Percentiles rank a stretch among this genome's conserved stretches.
Evolutionary conservation across 2,329 filamentous ascomycete species (phyloP).

Genomic region (Clarireedia homoeocarpa): DNA sequence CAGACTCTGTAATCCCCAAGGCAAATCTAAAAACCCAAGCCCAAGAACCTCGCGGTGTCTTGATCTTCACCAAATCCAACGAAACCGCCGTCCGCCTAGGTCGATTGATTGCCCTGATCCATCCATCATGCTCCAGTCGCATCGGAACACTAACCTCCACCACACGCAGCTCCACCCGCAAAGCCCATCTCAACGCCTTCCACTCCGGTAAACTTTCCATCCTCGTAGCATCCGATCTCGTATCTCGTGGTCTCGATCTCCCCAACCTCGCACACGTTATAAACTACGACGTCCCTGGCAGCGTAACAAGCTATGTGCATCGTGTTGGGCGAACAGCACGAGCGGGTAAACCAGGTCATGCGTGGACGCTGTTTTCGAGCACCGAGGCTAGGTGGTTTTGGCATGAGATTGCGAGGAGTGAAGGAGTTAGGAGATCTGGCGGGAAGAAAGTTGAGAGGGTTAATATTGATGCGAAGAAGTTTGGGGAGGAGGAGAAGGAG

Average conservation of each 20-base stretch:
- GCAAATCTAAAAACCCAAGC: slow-evolving; percentile 9
- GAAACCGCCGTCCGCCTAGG: slow-evolving; percentile 82
- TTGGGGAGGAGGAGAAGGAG: slow-evolving; percentile 34
- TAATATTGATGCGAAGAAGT: slow-evolving; percentile 33
- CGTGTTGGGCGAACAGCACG: slow-evolving; percentile 85
- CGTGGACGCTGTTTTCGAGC: slow-evolving; percentile 81
- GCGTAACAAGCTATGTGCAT: slow-evolving; percentile 78
- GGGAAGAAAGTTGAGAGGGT: slow-evolving; percentile 37
- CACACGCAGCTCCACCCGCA: slow-evolving; percentile 62
- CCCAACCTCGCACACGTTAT: slow-evolving; percentile 73
- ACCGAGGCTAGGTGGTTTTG: slow-evolving; percentile 82
- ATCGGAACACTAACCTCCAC: slow-evolving; percentile 72
- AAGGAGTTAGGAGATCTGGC: slow-evolving; percentile 39
- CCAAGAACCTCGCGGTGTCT: slow-evolving; percentile 35
- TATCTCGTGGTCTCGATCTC: slow-evolving; percentile 82
- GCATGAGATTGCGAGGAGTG: slow-evolving; percentile 62
- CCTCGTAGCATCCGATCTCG: slow-evolving; percentile 87
- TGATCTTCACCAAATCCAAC: slow-evolving; percentile 89
- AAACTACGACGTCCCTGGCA: slow-evolving; percentile 87
- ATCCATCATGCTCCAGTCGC: slow-evolving; percentile 46
- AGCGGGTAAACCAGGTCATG: slow-evolving; percentile 65
- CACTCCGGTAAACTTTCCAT: slow-evolving; percentile 55
- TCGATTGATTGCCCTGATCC: slow-evolving; percentile 63
- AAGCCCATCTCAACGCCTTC: slow-evolving; percentile 62
- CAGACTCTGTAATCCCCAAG: not conserved